Percentiles rank a stretch among this genome's conserved stretches.
Conservation (phyloP, 2,329 filamentous ascomycete species). For the Colletotrichum nymphaeae region DNA sequence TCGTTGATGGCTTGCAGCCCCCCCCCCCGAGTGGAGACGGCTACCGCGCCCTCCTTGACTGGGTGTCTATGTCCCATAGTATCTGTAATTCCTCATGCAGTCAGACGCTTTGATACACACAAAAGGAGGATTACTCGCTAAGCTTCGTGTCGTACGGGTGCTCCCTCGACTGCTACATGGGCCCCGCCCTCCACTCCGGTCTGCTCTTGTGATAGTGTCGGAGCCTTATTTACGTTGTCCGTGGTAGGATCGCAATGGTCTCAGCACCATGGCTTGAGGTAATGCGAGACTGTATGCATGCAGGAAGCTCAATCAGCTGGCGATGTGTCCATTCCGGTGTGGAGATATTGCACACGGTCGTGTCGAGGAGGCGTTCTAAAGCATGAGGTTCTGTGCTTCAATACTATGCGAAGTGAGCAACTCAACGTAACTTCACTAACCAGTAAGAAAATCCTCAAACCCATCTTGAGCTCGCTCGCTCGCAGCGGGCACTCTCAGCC, state of each 20-base stretch:
- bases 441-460: not conserved
- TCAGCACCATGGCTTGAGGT: not conserved
- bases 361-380: not conserved
- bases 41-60: not conserved
- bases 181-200: not conserved
- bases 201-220: not conserved
- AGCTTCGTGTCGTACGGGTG: not conserved
- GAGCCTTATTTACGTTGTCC: not conserved
- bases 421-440: not conserved
- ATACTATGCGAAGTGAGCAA: not conserved
- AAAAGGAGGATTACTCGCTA: not conserved
- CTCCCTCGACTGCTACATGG: not conserved
- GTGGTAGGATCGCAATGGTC: not conserved
- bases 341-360: not conserved
- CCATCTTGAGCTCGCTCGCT: not conserved
- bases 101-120: not conserved
- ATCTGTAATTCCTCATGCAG: not conserved
- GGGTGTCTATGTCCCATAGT: not conserved
- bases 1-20: not conserved
- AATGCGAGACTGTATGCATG: not conserved
- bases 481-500: not conserved
- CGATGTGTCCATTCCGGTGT: not conserved
- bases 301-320: conserved; percentile 3
- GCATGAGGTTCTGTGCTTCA: not conserved
- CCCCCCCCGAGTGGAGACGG: not conserved